Evolutionary conservation across 805 yeast species (phyloP), one percentile per base, ranked within the genome.

Genomic region (Sugiyamaella marilandica): DNA sequence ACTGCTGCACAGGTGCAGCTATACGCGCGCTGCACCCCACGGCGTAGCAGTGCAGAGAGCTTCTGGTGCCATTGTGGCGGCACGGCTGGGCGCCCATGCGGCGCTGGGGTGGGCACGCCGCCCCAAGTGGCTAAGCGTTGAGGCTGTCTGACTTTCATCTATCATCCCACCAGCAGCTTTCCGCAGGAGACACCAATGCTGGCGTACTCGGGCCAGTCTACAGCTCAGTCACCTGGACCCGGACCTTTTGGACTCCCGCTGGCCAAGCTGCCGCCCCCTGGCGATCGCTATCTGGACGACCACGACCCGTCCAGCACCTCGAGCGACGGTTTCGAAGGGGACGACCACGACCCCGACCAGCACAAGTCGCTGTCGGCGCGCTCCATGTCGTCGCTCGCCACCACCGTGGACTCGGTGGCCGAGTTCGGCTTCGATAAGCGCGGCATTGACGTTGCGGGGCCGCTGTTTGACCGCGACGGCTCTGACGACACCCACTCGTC

Each of bases 311-410:
- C 31, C 11, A 34, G 18, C 49, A 19, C 39, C 18, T 39, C 43
- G 29, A 43, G 34, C 33, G 34, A 43, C 24, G 45, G 24, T 5
- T 14, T 39, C 8, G 50, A 47, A 35, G 45, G 26, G 19, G 21
- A 16, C 47, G 47, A 45, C 37, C 26, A 39, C 43, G 19, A 31
- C 36, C 32, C 21, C 47, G 32, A 24, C 19, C 34, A 31, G 21
- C 47, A 45, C 24, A 45, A 49, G 19, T 49, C 52, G 32, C 47
- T 49, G 41, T 49, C 52, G 29, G 47, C 47, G 13, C 47, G 58
- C 33, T 56, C 60, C 52, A 56, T 56, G 60, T 54, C 60, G 21
- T 55, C 58, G 32, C 50, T 56, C 49, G 60, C 60, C 29, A 56
- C 60, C 18, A 55, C 58, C 19, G 60, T 56, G 16, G 54, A 55